phyloP scores from a whole-genome alignment of 148 eudicot species.

The Polygonum aviculare region DNA sequence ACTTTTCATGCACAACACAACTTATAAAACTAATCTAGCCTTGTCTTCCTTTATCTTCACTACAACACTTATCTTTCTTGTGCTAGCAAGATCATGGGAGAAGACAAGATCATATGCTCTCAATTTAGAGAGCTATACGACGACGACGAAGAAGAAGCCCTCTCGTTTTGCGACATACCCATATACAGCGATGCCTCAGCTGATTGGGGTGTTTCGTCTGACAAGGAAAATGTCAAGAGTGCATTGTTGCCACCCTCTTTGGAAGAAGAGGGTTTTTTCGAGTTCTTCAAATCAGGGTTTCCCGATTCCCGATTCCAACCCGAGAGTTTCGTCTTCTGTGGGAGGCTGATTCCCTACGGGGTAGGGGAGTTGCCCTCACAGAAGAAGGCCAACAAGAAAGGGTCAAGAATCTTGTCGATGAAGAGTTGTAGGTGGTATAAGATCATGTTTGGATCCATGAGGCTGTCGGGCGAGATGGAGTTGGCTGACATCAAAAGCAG shows the following conservation, averaged over 20 bases:
- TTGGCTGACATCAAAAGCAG: slow-evolving; percentile 5
- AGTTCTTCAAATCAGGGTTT: neutral
- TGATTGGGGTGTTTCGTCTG: neutral
- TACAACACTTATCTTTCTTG: neutral
- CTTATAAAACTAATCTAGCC: too few species aligned
- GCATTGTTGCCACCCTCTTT: neutral
- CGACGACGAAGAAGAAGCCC: neutral
- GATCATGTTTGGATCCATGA: slow-evolving; percentile 6
- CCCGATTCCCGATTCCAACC: neutral
- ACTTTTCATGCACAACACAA: neutral
- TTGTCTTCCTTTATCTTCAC: neutral
- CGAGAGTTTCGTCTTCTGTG: slow-evolving; percentile 1
- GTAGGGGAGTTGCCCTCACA: neutral
- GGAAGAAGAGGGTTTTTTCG: neutral
- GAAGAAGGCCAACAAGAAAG: neutral
- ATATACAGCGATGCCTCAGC: slow-evolving; percentile 5
- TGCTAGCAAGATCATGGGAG: neutral
- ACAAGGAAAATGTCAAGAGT: neutral
- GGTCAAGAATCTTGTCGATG: neutral
- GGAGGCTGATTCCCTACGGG: neutral
- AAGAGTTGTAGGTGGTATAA: neutral
- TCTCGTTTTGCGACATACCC: slow-evolving; percentile 8
- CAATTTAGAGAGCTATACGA: neutral
- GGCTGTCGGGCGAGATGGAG: neutral
- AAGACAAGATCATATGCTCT: neutral